A percentile compares a stretch with the other conserved stretches of the same genome.
Evolutionary conservation across 371 early-diverging fungal species (phyloP).

Genomic region (Mortierella sp.): DNA sequence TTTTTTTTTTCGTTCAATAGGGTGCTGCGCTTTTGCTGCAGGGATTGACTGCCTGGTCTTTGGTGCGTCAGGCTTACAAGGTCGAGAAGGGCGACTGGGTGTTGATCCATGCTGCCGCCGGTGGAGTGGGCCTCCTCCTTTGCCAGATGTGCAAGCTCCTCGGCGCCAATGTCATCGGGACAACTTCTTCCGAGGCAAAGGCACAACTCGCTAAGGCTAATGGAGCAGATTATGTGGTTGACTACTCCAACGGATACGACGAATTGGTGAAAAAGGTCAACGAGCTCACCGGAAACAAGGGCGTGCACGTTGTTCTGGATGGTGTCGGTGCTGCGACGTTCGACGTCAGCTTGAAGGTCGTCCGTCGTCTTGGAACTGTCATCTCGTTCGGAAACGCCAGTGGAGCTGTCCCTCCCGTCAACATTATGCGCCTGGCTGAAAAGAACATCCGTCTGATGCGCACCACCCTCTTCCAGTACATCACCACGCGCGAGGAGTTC

Average conservation of each 20-base stretch:
- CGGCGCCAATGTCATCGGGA: slow-evolving; percentile 94
- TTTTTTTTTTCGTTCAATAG: not conserved
- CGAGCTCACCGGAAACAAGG: slow-evolving; percentile 81
- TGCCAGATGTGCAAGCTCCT: slow-evolving; percentile 80
- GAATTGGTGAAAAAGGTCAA: slow-evolving; percentile 77
- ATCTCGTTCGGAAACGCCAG: slow-evolving; percentile 96
- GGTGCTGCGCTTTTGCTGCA: slow-evolving; percentile 79
- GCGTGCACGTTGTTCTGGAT: slow-evolving; percentile 91
- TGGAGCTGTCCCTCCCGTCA: slow-evolving; percentile 86
- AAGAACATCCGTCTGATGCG: slow-evolving; percentile 85
- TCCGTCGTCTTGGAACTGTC: slow-evolving; percentile 85
- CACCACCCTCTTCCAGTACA: slow-evolving; percentile 80
- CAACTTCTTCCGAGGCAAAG: slow-evolving; percentile 88
- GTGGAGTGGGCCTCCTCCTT: slow-evolving; percentile 88
- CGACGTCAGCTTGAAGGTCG: slow-evolving; percentile 77
- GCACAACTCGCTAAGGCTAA: slow-evolving; percentile 76
- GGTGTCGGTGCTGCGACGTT: slow-evolving; percentile 94
- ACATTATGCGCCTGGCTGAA: slow-evolving; percentile 73
- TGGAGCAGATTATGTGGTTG: slow-evolving; percentile 86
- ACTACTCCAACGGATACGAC: slow-evolving; percentile 73
- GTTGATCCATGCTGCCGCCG: slow-evolving; percentile 93
- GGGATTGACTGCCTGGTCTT: slow-evolving; percentile 87
- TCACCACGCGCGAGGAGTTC: slow-evolving; percentile 81
- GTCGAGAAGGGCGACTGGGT: slow-evolving; percentile 86
- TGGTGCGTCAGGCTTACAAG: slow-evolving; percentile 79